Evolutionary conservation across 2,329 filamentous ascomycete species (phyloP).

Genomic region (Xylariales sp.): DNA sequence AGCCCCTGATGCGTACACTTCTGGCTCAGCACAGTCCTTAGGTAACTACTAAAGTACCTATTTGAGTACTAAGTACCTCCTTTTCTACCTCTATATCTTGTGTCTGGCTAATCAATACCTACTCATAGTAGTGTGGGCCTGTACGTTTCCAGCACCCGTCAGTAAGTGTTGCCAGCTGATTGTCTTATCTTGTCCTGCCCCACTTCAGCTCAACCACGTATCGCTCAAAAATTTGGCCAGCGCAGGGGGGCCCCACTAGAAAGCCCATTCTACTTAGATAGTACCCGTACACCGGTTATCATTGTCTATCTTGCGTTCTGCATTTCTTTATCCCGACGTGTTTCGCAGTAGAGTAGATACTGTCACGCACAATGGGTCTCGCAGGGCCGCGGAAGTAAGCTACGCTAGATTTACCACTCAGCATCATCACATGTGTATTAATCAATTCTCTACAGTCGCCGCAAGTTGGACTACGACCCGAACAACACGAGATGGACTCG

Average conservation of each 20-base stretch:
- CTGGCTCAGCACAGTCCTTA: no score
- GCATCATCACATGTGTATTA: slow-evolving; percentile 15
- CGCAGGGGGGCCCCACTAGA: slow-evolving; percentile 16
- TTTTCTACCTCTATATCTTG: no score
- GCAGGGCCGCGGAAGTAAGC: slow-evolving; percentile 45
- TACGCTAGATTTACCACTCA: background rate
- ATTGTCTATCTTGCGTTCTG: slow-evolving; percentile 21
- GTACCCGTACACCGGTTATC: slow-evolving; percentile 21
- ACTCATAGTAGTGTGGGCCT: no score
- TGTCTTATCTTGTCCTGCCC: slow-evolving; percentile 11
- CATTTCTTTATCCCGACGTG: slow-evolving; percentile 1
- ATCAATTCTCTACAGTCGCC: slow-evolving; percentile 50
- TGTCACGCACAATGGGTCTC: slow-evolving; percentile 44
- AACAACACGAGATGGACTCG: slow-evolving; percentile 96
- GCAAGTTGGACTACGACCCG: slow-evolving; percentile 87
- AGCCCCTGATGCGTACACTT: no score
- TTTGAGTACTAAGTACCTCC: no score
- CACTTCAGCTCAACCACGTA: slow-evolving; percentile 21
- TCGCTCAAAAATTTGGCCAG: slow-evolving; percentile 36
- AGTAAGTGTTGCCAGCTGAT: background rate
- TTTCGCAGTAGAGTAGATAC: slow-evolving; percentile 7
- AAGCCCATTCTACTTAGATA: background rate
- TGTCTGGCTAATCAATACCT: no score
- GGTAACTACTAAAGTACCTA: no score
- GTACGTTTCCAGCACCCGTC: background rate